A percentile compares a stretch with the other conserved stretches of the same genome.
Conservation (phyloP, 176 grass and related monocot genomes). For the Triticum dicoccoides region DNA sequence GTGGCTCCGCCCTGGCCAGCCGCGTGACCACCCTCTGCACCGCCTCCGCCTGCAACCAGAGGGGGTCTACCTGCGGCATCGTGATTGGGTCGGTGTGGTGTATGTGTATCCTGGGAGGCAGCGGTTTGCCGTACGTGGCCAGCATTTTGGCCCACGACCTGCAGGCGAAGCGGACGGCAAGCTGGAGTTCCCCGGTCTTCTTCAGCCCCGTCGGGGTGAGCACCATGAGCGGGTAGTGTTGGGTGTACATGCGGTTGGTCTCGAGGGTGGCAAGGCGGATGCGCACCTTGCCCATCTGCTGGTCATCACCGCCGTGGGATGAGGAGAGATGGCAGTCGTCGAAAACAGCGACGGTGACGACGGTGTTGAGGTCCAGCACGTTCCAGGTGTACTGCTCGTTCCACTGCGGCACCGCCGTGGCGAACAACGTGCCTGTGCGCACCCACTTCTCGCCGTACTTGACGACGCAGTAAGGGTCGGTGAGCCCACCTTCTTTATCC, state of each 20-base stretch:
- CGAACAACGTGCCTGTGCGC: too few species aligned
- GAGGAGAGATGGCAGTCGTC: too few species aligned
- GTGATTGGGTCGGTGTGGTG: slow-evolving; percentile 45
- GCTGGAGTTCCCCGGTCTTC: slow-evolving; percentile 68
- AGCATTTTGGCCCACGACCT: slow-evolving; percentile 73
- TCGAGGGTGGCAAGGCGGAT: slow-evolving; percentile 53
- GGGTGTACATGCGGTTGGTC: slow-evolving; percentile 52
- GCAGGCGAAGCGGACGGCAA: slow-evolving; percentile 72
- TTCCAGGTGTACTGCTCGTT: too few species aligned
- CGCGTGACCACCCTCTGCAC: slow-evolving; percentile 47
- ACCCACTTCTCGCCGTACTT: too few species aligned
- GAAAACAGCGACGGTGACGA: too few species aligned
- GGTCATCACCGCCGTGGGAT: too few species aligned
- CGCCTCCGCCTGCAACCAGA: slow-evolving; percentile 1
- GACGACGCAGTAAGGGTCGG: too few species aligned
- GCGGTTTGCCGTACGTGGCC: slow-evolving; percentile 35
- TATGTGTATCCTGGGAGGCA: slow-evolving; percentile 62
- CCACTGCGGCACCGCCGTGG: too few species aligned
- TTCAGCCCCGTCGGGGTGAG: slow-evolving; percentile 39
- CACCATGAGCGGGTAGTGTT: slow-evolving; percentile 50
- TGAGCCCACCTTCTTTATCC: too few species aligned
- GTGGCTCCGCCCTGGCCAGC: slow-evolving; percentile 47
- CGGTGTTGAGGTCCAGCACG: too few species aligned
- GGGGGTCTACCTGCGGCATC: slow-evolving; percentile 47
- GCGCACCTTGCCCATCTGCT: slow-evolving; percentile 59